A percentile compares a stretch with the other conserved stretches of the same genome.
Evolutionary conservation across 148 eudicot species (phyloP).

Genomic region (Suaeda aralocaspica): DNA sequence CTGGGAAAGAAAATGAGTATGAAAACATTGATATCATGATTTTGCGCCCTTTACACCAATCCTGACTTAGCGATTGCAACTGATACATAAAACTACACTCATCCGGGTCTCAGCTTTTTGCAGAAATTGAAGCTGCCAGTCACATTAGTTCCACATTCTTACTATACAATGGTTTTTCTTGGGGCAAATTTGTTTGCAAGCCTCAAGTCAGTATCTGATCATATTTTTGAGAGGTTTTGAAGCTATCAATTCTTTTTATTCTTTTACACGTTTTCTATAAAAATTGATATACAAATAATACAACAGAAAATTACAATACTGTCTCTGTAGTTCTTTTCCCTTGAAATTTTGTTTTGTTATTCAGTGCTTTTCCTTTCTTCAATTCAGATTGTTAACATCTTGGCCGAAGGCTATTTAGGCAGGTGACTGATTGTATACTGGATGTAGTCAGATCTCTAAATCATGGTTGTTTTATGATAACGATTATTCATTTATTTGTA

Average conservation of each 20-base stretch:
- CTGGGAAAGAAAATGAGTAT: constrained; percentile 6
- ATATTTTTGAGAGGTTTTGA: not conserved
- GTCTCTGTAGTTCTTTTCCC: constrained; percentile 2
- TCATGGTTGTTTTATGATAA: not conserved
- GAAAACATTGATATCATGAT: not conserved
- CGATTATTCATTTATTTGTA: not conserved
- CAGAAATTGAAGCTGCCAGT: constrained; percentile 3
- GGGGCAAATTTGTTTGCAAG: not conserved
- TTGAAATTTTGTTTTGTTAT: no score
- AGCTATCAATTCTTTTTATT: constrained; percentile 6
- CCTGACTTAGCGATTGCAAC: not conserved
- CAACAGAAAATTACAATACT: not conserved
- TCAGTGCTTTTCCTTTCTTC: no score
- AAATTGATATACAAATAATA: constrained; percentile 1
- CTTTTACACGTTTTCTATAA: not conserved
- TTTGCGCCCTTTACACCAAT: not conserved
- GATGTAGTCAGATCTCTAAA: not conserved
- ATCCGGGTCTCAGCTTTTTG: constrained; percentile 4
- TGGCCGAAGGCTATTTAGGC: not conserved
- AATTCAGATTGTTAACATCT: no score
- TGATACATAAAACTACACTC: not conserved
- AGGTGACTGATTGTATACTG: not conserved
- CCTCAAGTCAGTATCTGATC: not conserved
- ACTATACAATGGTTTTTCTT: not conserved
- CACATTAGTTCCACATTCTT: constrained; percentile 6